Evolutionary conservation across 352 stramenopile species (phyloP).

Genomic region (Globisporangium nagaii): DNA sequence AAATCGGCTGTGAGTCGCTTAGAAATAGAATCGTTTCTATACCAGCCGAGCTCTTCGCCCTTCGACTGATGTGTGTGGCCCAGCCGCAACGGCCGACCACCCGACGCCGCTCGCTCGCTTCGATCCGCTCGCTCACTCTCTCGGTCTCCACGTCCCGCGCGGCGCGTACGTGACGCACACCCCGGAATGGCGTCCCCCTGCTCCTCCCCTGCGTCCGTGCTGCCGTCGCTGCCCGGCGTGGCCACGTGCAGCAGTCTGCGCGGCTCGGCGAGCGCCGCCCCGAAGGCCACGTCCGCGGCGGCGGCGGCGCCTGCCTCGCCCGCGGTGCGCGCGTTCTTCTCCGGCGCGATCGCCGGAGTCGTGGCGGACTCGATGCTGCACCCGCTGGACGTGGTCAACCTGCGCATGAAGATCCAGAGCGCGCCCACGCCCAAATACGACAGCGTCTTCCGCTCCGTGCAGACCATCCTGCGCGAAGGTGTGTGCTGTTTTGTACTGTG

Average conservation of each 20-base stretch:
- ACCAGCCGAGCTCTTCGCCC: not conserved
- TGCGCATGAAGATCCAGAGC: constrained; percentile 80
- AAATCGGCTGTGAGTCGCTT: too few relatives aligned
- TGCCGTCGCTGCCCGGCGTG: not conserved
- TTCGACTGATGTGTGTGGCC: constrained; percentile 3
- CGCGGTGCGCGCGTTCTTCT: constrained; percentile 55
- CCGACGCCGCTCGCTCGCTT: not conserved
- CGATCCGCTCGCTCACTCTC: not conserved
- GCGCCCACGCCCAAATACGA: constrained; percentile 48
- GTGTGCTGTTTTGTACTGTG: too few relatives aligned
- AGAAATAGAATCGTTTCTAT: constrained; percentile 1
- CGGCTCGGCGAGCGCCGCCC: not conserved
- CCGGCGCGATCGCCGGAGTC: constrained; percentile 62
- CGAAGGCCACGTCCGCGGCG: constrained; percentile 29
- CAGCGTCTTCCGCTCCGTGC: constrained; percentile 46
- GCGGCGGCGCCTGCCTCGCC: constrained; percentile 18
- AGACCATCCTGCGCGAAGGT: constrained; percentile 62
- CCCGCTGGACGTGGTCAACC: constrained; percentile 77
- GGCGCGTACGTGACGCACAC: not conserved
- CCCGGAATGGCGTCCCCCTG: too few relatives aligned
- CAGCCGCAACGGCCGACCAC: not conserved
- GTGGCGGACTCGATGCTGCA: constrained; percentile 75
- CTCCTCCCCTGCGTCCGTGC: not conserved
- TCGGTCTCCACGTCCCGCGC: constrained; percentile 1
- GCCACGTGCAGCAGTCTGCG: constrained; percentile 28